Conservation (phyloP, 306 rosid species). For the Inga oerstediana region DNA sequence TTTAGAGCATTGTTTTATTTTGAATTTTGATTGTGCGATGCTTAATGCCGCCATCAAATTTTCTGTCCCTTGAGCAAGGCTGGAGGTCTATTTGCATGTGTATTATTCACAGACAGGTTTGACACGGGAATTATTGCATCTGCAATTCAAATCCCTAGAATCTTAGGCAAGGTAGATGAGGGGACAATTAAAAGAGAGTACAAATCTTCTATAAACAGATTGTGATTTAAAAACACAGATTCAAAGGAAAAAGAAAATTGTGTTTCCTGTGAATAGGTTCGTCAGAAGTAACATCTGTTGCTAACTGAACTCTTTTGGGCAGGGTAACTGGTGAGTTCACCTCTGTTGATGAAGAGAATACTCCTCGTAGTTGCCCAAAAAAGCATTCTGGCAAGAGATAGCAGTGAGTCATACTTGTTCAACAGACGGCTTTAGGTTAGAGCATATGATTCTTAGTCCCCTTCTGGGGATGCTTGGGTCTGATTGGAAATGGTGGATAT, state of each 20-base stretch:
- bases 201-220: background rate
- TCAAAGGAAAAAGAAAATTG: background rate
- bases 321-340: constrained; percentile 82
- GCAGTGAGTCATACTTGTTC: background rate
- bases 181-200: background rate
- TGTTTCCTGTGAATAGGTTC: background rate
- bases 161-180: background rate
- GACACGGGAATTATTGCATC: background rate
- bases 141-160: background rate
- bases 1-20: background rate
- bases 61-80: background rate
- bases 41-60: background rate
- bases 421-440: constrained; percentile 14
- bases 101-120: background rate
- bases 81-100: background rate
- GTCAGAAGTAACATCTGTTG: background rate
- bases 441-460: background rate
- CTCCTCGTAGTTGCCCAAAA: background rate
- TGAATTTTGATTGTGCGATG: background rate
- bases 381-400: constrained; percentile 6
- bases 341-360: constrained; percentile 7
- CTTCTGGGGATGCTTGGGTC: constrained; percentile 17
- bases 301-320: constrained; percentile 32
- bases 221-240: background rate
- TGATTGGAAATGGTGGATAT: constrained; percentile 28